These are phyloP conservation scores for Physcomitrium patens DNA, from an alignment of 225 moss, liverwort and hornwort genomes.

Conservation along the genomic window DNA sequence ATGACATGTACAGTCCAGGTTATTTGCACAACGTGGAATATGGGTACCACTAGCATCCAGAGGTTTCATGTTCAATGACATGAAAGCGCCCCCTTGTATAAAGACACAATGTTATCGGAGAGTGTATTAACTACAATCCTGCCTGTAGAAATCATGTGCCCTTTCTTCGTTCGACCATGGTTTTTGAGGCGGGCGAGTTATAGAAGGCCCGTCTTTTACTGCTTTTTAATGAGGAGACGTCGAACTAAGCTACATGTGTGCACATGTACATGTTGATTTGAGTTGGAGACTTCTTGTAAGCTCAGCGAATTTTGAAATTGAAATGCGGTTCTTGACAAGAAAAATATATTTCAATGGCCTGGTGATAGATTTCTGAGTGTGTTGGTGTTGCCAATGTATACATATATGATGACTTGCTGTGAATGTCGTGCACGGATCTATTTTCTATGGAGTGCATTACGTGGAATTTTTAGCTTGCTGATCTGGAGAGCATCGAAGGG, in stretches of 20 bases:
- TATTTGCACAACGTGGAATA: conserved; percentile 30
- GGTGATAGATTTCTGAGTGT: background rate
- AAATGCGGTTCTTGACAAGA: background rate
- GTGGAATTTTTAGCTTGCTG: no score
- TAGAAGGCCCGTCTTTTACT: conserved; percentile 7
- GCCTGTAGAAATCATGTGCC: conserved; percentile 3
- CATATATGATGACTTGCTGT: no score
- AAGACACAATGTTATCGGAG: background rate
- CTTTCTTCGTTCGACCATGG: background rate
- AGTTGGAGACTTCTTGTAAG: conserved; percentile 16
- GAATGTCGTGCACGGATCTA: no score
- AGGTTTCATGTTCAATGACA: background rate
- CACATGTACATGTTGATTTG: conserved; percentile 16
- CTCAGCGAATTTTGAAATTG: conserved; percentile 6
- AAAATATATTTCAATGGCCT: background rate
- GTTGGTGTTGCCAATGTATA: background rate
- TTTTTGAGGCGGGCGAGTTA: background rate
- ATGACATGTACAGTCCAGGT: conserved; percentile 36
- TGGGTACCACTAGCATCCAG: conserved; percentile 32
- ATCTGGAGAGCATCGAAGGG: no score
- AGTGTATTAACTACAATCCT: background rate
- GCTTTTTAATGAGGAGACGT: conserved; percentile 8
- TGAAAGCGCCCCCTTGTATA: no score
- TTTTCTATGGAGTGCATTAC: no score
- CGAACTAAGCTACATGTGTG: background rate